Percentiles rank a stretch among this genome's conserved stretches.
Evolutionary conservation across 192 early-diverging fungal species (phyloP).

Genomic region (Backusella circina): DNA sequence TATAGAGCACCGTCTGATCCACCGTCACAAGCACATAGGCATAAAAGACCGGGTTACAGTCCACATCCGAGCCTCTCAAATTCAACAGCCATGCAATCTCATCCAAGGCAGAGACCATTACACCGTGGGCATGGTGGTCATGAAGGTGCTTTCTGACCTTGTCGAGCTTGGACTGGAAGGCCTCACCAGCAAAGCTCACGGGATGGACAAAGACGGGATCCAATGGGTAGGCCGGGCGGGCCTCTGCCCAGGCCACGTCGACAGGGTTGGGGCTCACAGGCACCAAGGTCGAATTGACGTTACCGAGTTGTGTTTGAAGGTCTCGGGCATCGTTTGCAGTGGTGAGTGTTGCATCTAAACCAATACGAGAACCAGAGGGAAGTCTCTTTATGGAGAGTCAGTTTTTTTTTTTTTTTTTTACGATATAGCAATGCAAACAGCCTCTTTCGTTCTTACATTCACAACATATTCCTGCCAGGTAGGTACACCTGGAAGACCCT

Average conservation of each 20-base stretch:
- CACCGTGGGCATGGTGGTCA: constrained; percentile 57
- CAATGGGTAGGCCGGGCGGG: constrained; percentile 66
- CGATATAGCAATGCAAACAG: too few species aligned
- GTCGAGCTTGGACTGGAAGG: constrained; percentile 58
- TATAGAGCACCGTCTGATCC: constrained; percentile 65
- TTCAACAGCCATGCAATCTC: constrained; percentile 98
- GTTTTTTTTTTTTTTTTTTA: background rate
- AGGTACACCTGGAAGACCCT: constrained; percentile 82
- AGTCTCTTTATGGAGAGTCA: constrained; percentile 43
- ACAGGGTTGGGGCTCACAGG: constrained; percentile 75
- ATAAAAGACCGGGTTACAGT: constrained; percentile 96
- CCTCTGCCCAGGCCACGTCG: constrained; percentile 75
- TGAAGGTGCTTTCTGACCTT: constrained; percentile 62
- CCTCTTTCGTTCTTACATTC: constrained; percentile 43
- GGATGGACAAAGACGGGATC: constrained; percentile 60
- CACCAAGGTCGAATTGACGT: constrained; percentile 59
- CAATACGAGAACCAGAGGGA: constrained; percentile 72
- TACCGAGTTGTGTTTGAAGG: constrained; percentile 9
- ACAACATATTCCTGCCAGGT: constrained; percentile 86
- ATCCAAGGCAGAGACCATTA: constrained; percentile 86
- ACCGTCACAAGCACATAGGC: constrained; percentile 82
- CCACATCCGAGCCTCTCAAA: constrained; percentile 91
- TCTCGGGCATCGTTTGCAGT: constrained; percentile 42
- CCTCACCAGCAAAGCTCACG: constrained; percentile 54
- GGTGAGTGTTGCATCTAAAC: constrained; percentile 87